Evolutionary conservation across 106 monocot species (phyloP), one percentile per base, ranked within the genome.

Genomic region (Phalaenopsis equestris): DNA sequence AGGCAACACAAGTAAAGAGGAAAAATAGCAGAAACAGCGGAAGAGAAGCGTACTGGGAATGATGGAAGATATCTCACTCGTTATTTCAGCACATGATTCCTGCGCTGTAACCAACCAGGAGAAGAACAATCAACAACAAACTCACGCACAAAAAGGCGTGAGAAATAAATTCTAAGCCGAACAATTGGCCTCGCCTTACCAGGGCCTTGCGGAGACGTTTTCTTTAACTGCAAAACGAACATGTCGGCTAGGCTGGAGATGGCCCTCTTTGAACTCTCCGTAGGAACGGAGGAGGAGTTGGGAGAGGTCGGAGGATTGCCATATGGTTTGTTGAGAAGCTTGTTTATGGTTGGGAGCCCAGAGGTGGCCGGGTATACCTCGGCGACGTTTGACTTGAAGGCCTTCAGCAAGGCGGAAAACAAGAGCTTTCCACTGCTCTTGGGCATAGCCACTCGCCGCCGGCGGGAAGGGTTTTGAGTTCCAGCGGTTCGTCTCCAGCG

Each of bases 171-270:
- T 78, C 14, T 42, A 19, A 41, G 4, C 38, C 3, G 9, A 77
- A 75, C 6, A 58, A 58, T 37, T 5, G 37, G 42, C 4, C 58
- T 15, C 9, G 38, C 38, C 10, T 24, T 58, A 78, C 78, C 78
- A 41, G 18, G 17, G 37, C 24, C 61, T 42, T 78, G 41, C 5
- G 56, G 39, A 38, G 57, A 39, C 1, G 57, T 57, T 18, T 58
- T 78, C 11, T 58, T 78, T 41, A 78, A n/a, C 78, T 61, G 56
- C 41, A 61, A 78, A 58, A 78, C 41, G 19, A 78, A 56, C 58
- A 18, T 61, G 14, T 61, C 78, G 5, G 56, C 78, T 56, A 56
- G 23, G 14, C 58, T 39, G 37, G 57, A 58, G 41, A 58, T 3
- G 1, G 6, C 8, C 41, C 12, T 58, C 18, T 37, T 38, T 57